Evolutionary conservation across 805 yeast species (phyloP).

Genomic region (Wickerhamiella occidentalis): DNA sequence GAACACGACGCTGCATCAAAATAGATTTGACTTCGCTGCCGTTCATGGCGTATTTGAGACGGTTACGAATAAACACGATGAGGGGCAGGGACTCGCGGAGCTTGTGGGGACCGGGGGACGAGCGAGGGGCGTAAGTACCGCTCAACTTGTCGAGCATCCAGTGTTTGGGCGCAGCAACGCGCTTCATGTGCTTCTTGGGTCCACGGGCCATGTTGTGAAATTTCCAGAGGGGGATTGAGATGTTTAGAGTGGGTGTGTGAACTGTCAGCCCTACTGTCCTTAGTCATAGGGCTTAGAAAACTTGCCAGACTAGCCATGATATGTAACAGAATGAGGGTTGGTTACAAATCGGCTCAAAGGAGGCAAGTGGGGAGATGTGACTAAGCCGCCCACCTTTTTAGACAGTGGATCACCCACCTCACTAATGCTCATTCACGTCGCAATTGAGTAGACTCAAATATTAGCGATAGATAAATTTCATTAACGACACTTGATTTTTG

Average conservation of each 20-base stretch:
- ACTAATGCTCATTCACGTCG: no score
- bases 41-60: slow-evolving; percentile 96
- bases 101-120: slow-evolving; percentile 99
- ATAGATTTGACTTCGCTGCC: slow-evolving; percentile 98
- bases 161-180: slow-evolving; percentile 99
- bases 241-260: slow-evolving; percentile 3
- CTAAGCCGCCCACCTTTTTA: no score
- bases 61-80: slow-evolving; percentile 94
- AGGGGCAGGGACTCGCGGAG: slow-evolving; percentile 96
- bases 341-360: background rate
- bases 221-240: slow-evolving; percentile 3
- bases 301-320: background rate
- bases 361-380: no score
- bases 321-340: background rate
- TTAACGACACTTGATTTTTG: no score
- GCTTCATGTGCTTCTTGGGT: slow-evolving; percentile 89
- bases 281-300: background rate
- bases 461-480: no score
- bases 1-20: slow-evolving; percentile 94
- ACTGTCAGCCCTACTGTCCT: background rate
- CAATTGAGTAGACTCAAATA: no score
- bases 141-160: slow-evolving; percentile 99
- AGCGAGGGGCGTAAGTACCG: slow-evolving; percentile 99
- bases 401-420: no score
- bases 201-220: slow-evolving; percentile 27